A percentile compares a stretch with the other conserved stretches of the same genome.
These are phyloP conservation scores for Albifimbria verrucaria DNA, from an alignment of 2,329 filamentous ascomycete genomes.

Conservation along the genomic window DNA sequence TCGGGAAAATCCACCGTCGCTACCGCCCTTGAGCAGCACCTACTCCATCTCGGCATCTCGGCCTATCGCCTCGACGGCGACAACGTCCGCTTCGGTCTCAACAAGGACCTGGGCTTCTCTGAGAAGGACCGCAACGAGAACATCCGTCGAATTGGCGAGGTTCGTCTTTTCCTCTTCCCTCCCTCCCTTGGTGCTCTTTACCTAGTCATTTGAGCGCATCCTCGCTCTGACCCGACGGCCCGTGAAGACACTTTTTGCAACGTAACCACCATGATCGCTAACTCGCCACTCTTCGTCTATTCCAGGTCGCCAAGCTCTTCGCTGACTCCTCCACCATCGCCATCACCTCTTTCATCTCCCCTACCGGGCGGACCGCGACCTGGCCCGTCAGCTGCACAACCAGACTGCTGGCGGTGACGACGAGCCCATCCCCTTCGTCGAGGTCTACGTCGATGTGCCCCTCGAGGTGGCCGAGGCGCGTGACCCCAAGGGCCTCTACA, in stretches of 20 bases:
- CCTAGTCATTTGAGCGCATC: no score
- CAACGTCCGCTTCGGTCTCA: slow-evolving; percentile 96
- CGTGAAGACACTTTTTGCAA: no score
- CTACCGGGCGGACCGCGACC: slow-evolving; percentile 79
- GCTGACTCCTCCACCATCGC: slow-evolving; percentile 85
- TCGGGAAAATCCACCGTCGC: slow-evolving; percentile 97
- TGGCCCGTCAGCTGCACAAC: slow-evolving; percentile 77
- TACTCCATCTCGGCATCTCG: slow-evolving; percentile 77
- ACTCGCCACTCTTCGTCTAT: neutral
- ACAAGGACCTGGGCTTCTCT: slow-evolving; percentile 94
- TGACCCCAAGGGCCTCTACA: slow-evolving; percentile 96
- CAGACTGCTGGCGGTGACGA: slow-evolving; percentile 49
- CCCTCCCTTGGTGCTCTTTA: neutral
- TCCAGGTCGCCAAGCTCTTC: slow-evolving; percentile 92
- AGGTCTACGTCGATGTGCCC: slow-evolving; percentile 90
- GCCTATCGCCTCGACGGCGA: slow-evolving; percentile 96
- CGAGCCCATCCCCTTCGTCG: slow-evolving; percentile 80
- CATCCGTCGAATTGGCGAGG: slow-evolving; percentile 91
- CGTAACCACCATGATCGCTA: neutral
- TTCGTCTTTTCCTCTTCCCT: slow-evolving; percentile 19
- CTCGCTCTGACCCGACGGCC: no score
- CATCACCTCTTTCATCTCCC: slow-evolving; percentile 95
- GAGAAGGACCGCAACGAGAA: slow-evolving; percentile 96
- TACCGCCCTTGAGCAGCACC: slow-evolving; percentile 93
- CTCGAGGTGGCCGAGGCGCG: slow-evolving; percentile 90